Evolutionary conservation across 2,329 filamentous ascomycete genomes (phyloP).

Genomic region (Metarhizium humberi): DNA sequence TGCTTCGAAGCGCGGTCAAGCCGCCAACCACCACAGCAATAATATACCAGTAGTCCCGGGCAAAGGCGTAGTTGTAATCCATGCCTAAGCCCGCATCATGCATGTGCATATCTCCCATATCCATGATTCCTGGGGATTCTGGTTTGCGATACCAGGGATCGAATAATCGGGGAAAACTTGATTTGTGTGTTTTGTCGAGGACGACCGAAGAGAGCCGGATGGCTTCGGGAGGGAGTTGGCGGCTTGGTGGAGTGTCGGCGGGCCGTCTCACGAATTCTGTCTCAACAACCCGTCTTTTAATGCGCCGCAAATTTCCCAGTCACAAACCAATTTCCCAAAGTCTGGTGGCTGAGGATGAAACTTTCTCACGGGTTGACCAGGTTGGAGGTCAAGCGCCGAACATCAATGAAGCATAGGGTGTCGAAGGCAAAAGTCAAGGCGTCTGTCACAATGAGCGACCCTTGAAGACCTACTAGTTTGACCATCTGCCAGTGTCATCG

Average conservation of each 20-base stretch:
- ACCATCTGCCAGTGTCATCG: too few species aligned
- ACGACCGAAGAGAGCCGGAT: not conserved
- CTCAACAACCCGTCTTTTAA: not conserved
- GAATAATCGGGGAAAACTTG: not conserved
- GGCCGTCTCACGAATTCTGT: not conserved
- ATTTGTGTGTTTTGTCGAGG: not conserved
- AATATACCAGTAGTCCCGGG: conserved; percentile 50
- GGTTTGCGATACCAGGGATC: conserved; percentile 9
- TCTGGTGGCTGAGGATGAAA: conserved; percentile 6
- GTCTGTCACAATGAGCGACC: too few species aligned
- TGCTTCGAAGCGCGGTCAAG: conserved; percentile 28
- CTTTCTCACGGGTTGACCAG: conserved; percentile 6
- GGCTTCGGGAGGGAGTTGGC: not conserved
- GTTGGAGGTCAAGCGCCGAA: not conserved
- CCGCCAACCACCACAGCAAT: conserved; percentile 38
- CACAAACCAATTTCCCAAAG: not conserved
- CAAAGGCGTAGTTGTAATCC: conserved; percentile 40
- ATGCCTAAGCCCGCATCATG: conserved; percentile 24
- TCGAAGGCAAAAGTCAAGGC: too few species aligned
- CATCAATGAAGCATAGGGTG: too few species aligned
- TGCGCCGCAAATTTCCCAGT: not conserved
- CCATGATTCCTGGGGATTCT: conserved; percentile 19
- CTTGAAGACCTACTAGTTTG: too few species aligned
- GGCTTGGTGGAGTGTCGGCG: not conserved
- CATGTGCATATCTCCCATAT: conserved; percentile 20